Evolutionary conservation across 2,329 filamentous ascomycete species (phyloP).

Genomic region (Ophiostoma ips): DNA sequence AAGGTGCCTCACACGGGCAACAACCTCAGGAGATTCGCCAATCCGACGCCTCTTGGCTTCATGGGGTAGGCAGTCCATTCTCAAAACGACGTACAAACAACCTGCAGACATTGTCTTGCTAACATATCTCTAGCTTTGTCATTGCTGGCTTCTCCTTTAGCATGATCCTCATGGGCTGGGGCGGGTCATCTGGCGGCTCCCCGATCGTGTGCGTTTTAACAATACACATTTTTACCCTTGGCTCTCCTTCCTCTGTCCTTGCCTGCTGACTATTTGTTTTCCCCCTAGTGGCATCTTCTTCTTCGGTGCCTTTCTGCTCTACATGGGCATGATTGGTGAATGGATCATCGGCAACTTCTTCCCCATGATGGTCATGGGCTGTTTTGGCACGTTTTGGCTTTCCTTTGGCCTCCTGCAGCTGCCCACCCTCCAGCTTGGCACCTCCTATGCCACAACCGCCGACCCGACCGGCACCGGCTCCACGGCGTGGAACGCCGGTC

Average conservation of each 20-base stretch:
- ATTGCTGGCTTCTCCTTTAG: slow-evolving; percentile 7
- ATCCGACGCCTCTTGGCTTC: slow-evolving; percentile 6
- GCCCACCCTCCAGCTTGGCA: slow-evolving; percentile 31
- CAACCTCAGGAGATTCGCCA: slow-evolving; percentile 6
- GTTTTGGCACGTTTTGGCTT: slow-evolving; percentile 36
- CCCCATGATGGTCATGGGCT: slow-evolving; percentile 37
- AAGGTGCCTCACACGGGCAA: slow-evolving; percentile 4
- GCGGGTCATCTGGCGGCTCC: slow-evolving; percentile 4
- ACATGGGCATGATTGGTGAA: slow-evolving; percentile 31
- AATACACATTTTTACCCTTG: not conserved
- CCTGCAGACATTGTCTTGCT: not conserved
- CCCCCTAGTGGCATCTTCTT: slow-evolving; percentile 4
- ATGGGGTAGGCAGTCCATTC: slow-evolving; percentile 1
- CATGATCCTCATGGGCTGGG: slow-evolving; percentile 8
- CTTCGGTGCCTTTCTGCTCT: slow-evolving; percentile 6
- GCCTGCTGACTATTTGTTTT: not conserved
- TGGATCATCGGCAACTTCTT: slow-evolving; percentile 40
- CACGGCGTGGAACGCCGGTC: slow-evolving; percentile 32
- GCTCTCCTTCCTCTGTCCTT: not conserved
- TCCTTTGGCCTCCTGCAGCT: slow-evolving; percentile 37
- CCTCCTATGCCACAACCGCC: slow-evolving; percentile 27
- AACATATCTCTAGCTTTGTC: not conserved
- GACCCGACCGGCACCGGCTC: slow-evolving; percentile 29
- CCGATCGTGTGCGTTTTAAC: slow-evolving; percentile 2
- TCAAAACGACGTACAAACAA: too few relatives aligned